These are phyloP conservation scores for Alopecurus myosuroides DNA, from an alignment of 176 grass and related monocot species.

Conservation along the genomic window DNA sequence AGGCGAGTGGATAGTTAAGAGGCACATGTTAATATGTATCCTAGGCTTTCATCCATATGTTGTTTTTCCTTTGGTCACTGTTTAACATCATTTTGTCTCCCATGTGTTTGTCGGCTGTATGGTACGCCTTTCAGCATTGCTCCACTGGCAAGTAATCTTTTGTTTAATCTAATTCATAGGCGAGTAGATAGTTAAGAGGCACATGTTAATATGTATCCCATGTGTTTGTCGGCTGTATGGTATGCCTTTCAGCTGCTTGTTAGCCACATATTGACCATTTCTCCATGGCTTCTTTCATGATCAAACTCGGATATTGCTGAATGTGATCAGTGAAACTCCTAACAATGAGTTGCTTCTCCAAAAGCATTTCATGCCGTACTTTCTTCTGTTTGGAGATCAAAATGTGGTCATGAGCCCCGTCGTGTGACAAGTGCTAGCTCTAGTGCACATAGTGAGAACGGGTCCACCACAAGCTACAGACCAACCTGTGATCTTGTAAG, in stretches of 20 bases:
- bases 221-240: neutral
- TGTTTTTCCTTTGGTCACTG: too few relatives aligned
- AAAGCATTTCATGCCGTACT: slow-evolving; percentile 86
- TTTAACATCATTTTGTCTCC: too few relatives aligned
- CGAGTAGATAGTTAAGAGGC: neutral
- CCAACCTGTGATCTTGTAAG: slow-evolving; percentile 50
- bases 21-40: too few relatives aligned
- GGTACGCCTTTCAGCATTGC: too few relatives aligned
- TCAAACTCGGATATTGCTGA: slow-evolving; percentile 79
- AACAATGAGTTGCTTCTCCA: slow-evolving; percentile 91
- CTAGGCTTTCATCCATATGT: too few relatives aligned
- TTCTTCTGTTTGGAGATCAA: slow-evolving; percentile 96
- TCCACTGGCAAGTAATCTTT: neutral
- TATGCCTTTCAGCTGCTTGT: neutral
- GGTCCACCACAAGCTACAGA: slow-evolving; percentile 42
- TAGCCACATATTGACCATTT: slow-evolving; percentile 24
- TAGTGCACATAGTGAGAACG: slow-evolving; percentile 25
- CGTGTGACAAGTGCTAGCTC: slow-evolving; percentile 28
- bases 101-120: too few relatives aligned
- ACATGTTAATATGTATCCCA: neutral
- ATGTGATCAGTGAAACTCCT: slow-evolving; percentile 74
- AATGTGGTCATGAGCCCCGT: slow-evolving; percentile 25
- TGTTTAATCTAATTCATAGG: neutral
- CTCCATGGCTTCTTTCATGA: slow-evolving; percentile 49
- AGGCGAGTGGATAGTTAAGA: too few relatives aligned